These are phyloP conservation scores for Penicillium herquei DNA, from an alignment of 495 filamentous ascomycete species.

Conservation along the genomic window DNA sequence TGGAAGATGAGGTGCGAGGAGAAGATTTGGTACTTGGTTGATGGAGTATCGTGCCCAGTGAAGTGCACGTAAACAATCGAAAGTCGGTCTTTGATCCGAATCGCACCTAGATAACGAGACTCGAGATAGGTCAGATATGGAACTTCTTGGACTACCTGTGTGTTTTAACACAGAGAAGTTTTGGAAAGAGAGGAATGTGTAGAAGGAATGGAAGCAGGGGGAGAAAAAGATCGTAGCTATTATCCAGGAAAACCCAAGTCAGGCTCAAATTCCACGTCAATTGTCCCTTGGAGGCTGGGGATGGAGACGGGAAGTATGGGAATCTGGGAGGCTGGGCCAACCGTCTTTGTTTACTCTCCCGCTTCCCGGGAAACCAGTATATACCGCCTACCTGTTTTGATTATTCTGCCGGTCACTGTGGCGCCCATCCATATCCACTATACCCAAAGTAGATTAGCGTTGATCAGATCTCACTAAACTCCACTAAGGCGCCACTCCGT, in stretches of 20 bases:
- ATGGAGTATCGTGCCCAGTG: conserved; percentile 2
- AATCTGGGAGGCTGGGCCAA: conserved; percentile 49
- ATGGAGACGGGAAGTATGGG: conserved; percentile 28
- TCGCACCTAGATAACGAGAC: conserved; percentile 24
- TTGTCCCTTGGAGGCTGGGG: conserved; percentile 36
- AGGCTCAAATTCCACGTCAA: conserved; percentile 23
- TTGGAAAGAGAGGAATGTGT: conserved; percentile 28
- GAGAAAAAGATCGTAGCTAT: conserved; percentile 35
- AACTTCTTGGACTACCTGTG: conserved; percentile 7
- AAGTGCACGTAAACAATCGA: conserved; percentile 5
- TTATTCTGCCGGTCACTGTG: conserved; percentile 11
- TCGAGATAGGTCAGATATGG: conserved; percentile 23
- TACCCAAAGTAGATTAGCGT: conserved; percentile 14
- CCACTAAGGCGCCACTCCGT: conserved; percentile 15
- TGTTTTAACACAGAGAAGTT: conserved; percentile 12
- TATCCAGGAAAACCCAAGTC: conserved; percentile 24
- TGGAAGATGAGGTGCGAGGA: conserved; percentile 11
- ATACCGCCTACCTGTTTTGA: conserved; percentile 31
- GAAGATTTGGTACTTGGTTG: conserved; percentile 6
- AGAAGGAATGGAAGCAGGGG: conserved; percentile 31
- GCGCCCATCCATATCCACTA: conserved; percentile 8
- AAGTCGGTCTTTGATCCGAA: conserved; percentile 14
- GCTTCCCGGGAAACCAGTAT: conserved; percentile 37
- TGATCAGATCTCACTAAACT: conserved; percentile 14
- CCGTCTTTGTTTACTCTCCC: conserved; percentile 43